These are phyloP conservation scores for Suhomyces kilbournensis DNA, from an alignment of 805 yeast species.

Conservation along the genomic window DNA sequence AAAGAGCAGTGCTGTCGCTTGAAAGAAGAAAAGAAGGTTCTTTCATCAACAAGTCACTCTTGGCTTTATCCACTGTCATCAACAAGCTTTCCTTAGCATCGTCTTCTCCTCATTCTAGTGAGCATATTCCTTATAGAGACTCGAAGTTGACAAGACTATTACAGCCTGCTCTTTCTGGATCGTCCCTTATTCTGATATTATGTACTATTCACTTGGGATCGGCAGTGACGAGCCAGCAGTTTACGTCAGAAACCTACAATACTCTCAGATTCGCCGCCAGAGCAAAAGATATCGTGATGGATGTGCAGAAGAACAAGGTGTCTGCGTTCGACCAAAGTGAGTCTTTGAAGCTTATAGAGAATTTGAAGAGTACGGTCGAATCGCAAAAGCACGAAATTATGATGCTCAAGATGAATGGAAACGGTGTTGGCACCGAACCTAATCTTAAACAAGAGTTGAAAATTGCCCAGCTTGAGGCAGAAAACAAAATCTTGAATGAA, in stretches of 20 bases:
- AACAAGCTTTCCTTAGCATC: constrained; percentile 57
- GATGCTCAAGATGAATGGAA: constrained; percentile 15
- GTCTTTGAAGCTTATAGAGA: constrained; percentile 43
- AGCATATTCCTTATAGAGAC: constrained; percentile 90
- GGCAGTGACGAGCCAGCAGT: constrained; percentile 27
- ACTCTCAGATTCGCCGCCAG: constrained; percentile 90
- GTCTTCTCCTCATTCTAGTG: constrained; percentile 20
- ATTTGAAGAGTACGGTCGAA: constrained; percentile 58
- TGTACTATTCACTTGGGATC: constrained; percentile 79
- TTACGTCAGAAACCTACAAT: constrained; percentile 75
- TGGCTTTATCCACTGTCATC: constrained; percentile 91
- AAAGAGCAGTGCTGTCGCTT: constrained; percentile 60
- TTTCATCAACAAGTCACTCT: constrained; percentile 82
- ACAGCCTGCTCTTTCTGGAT: constrained; percentile 90
- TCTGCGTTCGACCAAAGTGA: constrained; percentile 40
- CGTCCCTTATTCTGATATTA: constrained; percentile 75
- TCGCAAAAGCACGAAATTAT: constrained; percentile 54
- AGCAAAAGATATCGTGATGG: constrained; percentile 79
- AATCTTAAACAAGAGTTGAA: neutral
- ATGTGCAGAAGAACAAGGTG: constrained; percentile 54
- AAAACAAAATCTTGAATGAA: constrained; percentile 61
- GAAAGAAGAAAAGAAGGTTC: constrained; percentile 94
- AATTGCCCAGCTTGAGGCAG: constrained; percentile 46
- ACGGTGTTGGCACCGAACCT: neutral
- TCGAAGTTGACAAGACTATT: constrained; percentile 85